phyloP scores from a whole-genome alignment of 2,329 filamentous ascomycete species.

The Fusarium xyrophilum region DNA sequence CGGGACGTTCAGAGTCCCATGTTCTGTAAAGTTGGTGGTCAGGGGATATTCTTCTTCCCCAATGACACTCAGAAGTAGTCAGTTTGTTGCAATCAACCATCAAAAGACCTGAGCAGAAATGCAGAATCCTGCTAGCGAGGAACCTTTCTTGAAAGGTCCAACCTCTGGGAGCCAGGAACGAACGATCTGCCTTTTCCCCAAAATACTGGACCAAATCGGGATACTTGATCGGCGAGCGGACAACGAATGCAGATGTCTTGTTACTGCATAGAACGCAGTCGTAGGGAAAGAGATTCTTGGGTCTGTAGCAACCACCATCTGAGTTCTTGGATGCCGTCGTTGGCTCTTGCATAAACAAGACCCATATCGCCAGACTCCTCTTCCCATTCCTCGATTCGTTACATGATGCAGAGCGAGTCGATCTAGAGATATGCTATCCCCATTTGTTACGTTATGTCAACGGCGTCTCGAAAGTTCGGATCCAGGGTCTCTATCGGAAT shows the following conservation, averaged over 20 bases:
- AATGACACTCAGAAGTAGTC: not conserved
- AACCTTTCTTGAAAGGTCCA: not conserved
- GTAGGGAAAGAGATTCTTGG: not conserved
- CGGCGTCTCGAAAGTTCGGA: not conserved
- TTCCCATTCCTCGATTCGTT: not conserved
- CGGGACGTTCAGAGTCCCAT: not conserved
- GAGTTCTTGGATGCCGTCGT: not conserved
- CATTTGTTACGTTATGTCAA: not conserved
- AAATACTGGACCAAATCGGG: not conserved
- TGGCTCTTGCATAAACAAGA: not conserved
- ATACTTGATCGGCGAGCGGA: not conserved
- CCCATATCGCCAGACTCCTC: not conserved
- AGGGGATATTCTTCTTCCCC: rapidly evolving
- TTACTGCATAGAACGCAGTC: rapidly evolving
- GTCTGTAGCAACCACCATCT: not conserved
- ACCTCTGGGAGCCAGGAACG: not conserved
- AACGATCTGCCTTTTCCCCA: rapidly evolving
- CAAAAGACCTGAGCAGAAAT: not conserved
- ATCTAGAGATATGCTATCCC: not conserved
- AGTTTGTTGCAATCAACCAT: not conserved
- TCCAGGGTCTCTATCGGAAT: not conserved
- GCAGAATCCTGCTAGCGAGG: rapidly evolving
- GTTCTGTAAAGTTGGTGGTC: rapidly evolving
- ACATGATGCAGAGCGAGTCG: not conserved
- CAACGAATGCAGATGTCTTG: rapidly evolving